Conservation (phyloP, 2,329 filamentous ascomycete genomes). For the Rutstroemia sp. region DNA sequence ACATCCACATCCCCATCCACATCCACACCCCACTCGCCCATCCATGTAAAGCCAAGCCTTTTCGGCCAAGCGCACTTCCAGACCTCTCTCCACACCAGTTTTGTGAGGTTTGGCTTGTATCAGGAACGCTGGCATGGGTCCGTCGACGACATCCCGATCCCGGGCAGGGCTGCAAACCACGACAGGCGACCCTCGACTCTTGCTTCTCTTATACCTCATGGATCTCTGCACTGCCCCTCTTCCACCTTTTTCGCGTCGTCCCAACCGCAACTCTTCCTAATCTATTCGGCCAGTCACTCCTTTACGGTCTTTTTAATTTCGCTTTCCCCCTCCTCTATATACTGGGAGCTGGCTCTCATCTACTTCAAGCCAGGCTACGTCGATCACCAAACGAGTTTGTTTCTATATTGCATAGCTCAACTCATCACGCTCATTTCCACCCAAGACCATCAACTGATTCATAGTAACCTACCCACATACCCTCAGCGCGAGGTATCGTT, state of each 20-base stretch:
- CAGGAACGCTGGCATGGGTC: conserved; percentile 27
- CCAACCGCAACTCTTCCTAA: conserved; percentile 35
- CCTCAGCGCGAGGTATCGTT: conserved; percentile 35
- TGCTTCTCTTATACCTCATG: conserved; percentile 45
- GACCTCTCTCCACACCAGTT: conserved; percentile 25
- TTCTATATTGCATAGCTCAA: conserved; percentile 34
- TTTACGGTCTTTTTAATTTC: conserved; percentile 38
- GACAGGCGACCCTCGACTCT: conserved; percentile 32
- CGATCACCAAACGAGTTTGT: conserved; percentile 37
- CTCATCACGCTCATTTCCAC: conserved; percentile 36
- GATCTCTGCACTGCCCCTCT: conserved; percentile 43
- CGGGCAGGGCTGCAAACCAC: conserved; percentile 22
- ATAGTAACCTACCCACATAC: conserved; percentile 30
- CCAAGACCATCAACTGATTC: conserved; percentile 24
- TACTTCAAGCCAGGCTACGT: conserved; percentile 33
- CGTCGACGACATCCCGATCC: conserved; percentile 26
- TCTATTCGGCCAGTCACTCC: conserved; percentile 43
- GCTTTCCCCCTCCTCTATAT: conserved; percentile 39
- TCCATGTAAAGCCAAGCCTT: conserved; percentile 17
- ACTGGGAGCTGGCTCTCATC: conserved; percentile 52
- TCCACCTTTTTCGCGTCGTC: conserved; percentile 37
- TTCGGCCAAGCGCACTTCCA: conserved; percentile 22
- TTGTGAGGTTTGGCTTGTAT: conserved; percentile 29
- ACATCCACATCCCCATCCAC: neutral
- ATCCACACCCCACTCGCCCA: conserved; percentile 5